Base-by-base conservation (phyloP, 306 rosid genomes). In the Dryas alaskensis region DNA sequence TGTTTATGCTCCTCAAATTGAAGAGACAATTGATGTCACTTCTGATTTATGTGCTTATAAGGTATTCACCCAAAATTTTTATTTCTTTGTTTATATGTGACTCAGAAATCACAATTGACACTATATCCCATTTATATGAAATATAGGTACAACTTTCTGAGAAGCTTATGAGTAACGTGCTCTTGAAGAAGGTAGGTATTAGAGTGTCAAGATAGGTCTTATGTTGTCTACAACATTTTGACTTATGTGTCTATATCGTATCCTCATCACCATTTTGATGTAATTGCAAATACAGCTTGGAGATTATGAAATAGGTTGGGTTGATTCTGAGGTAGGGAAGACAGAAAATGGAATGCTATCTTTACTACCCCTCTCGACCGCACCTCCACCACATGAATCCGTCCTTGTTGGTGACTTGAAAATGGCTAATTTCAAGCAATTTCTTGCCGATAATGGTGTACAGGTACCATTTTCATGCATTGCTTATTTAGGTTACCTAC, bases 1-100 rank as follows among this genome's bases (percentile, higher is more conserved):
- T 22, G 96, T 92, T 55, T 95, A 86, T 81, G 96, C 99, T 73
- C 99, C 97, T 4, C 99, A 95, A 81, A 87, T 90, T 78, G 98
- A 92, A 74, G 97, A 92, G 84, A 92, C 92, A 48, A 92, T 88
- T 49, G 99, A 95, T 80, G 97, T 95, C 61, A 95, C 99, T 68
- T 92, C 99, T 67, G 99, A 95, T 79, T 80, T 95, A 60, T 92
- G 98, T 67, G 99, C 98, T 81, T 95, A 92, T 61, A 95, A 95
- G 96, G 99, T 88, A 79, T 40, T 61, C 68, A 14, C 42, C 50
- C 69, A 59, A 54, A 55, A 17, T 2, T 51, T 76, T 80, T 49
- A 37, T 44, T 66, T 76, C 14, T 59, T 70, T 71, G 66, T 53
- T 63, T 55, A 73, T 61, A 37, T 19, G 45, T 49, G 50, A 50